Evolutionary conservation across 345 rosid species (phyloP), one percentile per base, ranked within the genome.

Genomic region (Passiflora organensis): DNA sequence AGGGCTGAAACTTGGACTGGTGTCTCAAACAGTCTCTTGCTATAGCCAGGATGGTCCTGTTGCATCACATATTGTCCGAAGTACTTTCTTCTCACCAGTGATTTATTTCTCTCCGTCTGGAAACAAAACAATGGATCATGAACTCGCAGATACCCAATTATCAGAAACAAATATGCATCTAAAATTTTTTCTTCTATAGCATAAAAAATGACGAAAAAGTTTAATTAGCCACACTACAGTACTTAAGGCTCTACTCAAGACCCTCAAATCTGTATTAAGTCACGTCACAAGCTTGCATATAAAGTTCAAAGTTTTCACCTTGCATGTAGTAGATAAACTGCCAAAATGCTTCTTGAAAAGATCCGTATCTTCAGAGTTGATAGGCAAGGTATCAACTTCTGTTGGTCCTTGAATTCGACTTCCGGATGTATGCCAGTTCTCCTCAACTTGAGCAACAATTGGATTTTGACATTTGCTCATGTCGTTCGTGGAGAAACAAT

Each of bases 331-430:
- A 22, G 86, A 78, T 68, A 81, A 71, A 77, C 62, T 78, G 73
- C 77, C 77, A 65, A 74, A 75, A 57, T 81, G 76, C 74, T 67
- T 80, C 59, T 69, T 72, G 74, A 82, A 64, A 75, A 76, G 65
- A 44, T 51, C 80, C 45, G 55, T 72, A 6, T 76, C 72, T 53
- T 73, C 83, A 19, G 66, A 64, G 13, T 55, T 54, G 53, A 49
- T 57, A 16, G 16, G 49, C 55, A 32, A 54, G 41, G 42, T 55
- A 60, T 62, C 64, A 16, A 32, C 14, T 54, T 47, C 68, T 59
- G 28, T 58, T 32, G 64, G 46, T 58, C 55, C 73, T 58, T 51
- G 75, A 59, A 61, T 58, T 65, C 60, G 49, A 32, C 55, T 59
- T 63, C 25, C 73, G 14, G 53, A 60, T 65, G 64, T 42, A 51